phyloP scores from a whole-genome alignment of 2,329 filamentous ascomycete species.

The Zymoseptoria tritici region DNA sequence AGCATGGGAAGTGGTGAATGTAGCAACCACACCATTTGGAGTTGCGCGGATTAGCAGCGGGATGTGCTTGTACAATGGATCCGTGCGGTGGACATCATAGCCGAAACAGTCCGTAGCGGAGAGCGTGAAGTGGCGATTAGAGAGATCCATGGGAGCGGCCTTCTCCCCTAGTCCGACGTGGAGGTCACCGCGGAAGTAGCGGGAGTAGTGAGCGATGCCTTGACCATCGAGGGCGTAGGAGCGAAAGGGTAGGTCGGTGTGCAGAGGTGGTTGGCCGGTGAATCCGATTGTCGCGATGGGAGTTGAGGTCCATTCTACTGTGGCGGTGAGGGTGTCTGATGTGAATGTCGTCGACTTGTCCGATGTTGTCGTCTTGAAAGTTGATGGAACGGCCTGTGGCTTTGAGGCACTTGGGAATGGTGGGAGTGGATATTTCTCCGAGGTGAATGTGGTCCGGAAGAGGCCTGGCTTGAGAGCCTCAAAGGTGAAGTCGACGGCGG shows the following conservation, averaged over 20 bases:
- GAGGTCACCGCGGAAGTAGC: conserved; percentile 54
- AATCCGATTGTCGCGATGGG: conserved; percentile 54
- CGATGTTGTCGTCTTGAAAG: conserved; percentile 16
- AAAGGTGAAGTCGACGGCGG: conserved; percentile 52
- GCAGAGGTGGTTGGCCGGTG: conserved; percentile 46
- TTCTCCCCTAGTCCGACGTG: conserved; percentile 68
- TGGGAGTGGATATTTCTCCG: conserved; percentile 54
- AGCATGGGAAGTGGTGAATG: conserved; percentile 60
- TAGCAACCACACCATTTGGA: conserved; percentile 55
- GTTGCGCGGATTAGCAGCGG: conserved; percentile 64
- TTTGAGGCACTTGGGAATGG: conserved; percentile 54
- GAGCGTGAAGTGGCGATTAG: conserved; percentile 57
- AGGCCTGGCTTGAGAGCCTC: conserved; percentile 55
- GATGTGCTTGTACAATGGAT: conserved; percentile 70
- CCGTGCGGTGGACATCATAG: conserved; percentile 62
- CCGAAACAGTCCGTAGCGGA: conserved; percentile 66
- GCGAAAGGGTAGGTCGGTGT: conserved; percentile 56
- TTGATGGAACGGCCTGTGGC: conserved; percentile 25
- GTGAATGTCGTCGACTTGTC: conserved; percentile 30
- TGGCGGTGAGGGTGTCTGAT: conserved; percentile 45
- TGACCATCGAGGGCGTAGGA: conserved; percentile 57
- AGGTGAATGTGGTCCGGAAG: conserved; percentile 62
- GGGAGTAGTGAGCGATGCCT: conserved; percentile 58
- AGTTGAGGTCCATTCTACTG: conserved; percentile 51
- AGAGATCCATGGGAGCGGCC: conserved; percentile 64